Evolutionary conservation across 2,329 filamentous ascomycete genomes (phyloP).

Genomic region (Trichoderma hamatum): DNA sequence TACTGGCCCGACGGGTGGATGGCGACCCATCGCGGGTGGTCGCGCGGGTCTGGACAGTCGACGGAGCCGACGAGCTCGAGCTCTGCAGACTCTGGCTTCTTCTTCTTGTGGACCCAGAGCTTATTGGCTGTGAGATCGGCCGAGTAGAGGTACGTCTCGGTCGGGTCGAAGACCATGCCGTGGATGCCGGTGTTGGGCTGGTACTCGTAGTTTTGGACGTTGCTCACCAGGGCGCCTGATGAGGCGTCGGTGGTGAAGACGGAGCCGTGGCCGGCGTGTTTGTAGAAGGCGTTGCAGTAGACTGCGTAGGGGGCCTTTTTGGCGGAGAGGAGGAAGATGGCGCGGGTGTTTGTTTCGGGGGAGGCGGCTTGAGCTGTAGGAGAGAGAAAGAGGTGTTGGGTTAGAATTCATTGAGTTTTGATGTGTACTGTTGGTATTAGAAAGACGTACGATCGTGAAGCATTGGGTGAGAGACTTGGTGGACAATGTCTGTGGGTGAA

Average conservation of each 20-base stretch:
- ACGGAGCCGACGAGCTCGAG: constrained; percentile 72
- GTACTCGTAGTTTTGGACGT: constrained; percentile 75
- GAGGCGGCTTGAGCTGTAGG: constrained; percentile 66
- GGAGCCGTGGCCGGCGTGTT: constrained; percentile 79
- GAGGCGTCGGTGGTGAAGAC: constrained; percentile 64
- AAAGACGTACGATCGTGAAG: constrained; percentile 69
- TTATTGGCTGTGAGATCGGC: constrained; percentile 78
- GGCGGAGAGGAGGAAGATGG: constrained; percentile 85
- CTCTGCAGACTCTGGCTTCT: constrained; percentile 47
- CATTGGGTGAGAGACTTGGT: constrained; percentile 74
- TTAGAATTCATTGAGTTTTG: background rate
- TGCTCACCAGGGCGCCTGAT: constrained; percentile 61
- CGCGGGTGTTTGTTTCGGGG: constrained; percentile 76
- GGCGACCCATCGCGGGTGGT: constrained; percentile 88
- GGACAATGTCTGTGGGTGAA: constrained; percentile 74
- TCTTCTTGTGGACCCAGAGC: constrained; percentile 81
- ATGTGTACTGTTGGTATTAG: background rate
- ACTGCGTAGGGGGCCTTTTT: constrained; percentile 77
- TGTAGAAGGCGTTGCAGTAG: constrained; percentile 90
- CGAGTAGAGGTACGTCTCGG: constrained; percentile 75
- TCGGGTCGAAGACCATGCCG: constrained; percentile 78
- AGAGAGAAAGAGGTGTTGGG: background rate
- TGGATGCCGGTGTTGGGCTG: constrained; percentile 72
- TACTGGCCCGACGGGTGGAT: constrained; percentile 78
- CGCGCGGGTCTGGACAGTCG: constrained; percentile 68